Percentiles rank a stretch among this genome's conserved stretches.
These are phyloP conservation scores for Cadophora luteo-olivacea DNA, from an alignment of 2,329 filamentous ascomycete genomes.

Conservation along the genomic window DNA sequence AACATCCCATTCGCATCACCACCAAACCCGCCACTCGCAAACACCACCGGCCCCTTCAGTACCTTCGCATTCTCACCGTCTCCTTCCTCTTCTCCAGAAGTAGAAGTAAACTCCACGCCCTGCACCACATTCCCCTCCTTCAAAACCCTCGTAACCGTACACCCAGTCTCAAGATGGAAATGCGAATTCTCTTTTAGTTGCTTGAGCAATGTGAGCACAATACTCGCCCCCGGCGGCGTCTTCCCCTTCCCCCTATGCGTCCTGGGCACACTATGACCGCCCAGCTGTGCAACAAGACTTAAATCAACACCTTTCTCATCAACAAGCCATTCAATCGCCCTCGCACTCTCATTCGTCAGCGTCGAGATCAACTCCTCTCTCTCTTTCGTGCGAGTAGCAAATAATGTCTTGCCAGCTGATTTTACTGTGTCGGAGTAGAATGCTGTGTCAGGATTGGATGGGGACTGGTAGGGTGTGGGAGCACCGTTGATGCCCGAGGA, in stretches of 20 bases:
- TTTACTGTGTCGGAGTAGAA: slow-evolving; percentile 63
- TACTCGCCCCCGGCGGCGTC: slow-evolving; percentile 63
- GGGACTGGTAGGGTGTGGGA: slow-evolving; percentile 60
- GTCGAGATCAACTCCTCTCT: slow-evolving; percentile 54
- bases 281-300: slow-evolving; percentile 62
- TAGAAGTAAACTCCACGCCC: slow-evolving; percentile 63
- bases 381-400: slow-evolving; percentile 30
- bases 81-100: slow-evolving; percentile 39
- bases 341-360: slow-evolving; percentile 55
- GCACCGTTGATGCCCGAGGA: slow-evolving; percentile 71
- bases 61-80: too few species aligned
- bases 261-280: slow-evolving; percentile 61
- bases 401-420: slow-evolving; percentile 55
- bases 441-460: slow-evolving; percentile 43
- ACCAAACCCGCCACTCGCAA: slow-evolving; percentile 67
- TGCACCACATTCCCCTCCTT: slow-evolving; percentile 48
- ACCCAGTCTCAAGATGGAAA: slow-evolving; percentile 59
- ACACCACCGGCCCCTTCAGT: slow-evolving; percentile 61
- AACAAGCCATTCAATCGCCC: slow-evolving; percentile 61
- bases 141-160: slow-evolving; percentile 59
- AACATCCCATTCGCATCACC: slow-evolving; percentile 65
- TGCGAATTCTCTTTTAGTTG: slow-evolving; percentile 54
- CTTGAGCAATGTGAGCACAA: slow-evolving; percentile 60
- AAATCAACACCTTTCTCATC: slow-evolving; percentile 65
- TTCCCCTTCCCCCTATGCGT: slow-evolving; percentile 64